Evolutionary conservation across 352 stramenopile genomes (phyloP).

Genomic region (Peronosclerospora sorghi): DNA sequence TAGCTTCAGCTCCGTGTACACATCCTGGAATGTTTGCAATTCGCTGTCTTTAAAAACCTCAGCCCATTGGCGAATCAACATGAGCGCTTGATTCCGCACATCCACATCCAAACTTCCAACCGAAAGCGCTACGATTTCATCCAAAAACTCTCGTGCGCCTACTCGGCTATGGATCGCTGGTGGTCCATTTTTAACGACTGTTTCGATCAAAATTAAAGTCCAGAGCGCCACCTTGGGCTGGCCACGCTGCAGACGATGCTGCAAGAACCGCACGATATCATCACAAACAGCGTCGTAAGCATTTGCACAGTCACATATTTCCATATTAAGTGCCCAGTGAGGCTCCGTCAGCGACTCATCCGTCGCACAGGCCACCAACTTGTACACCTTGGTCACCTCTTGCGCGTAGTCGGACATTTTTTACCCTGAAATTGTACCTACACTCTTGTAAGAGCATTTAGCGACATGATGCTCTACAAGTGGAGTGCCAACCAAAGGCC

Average conservation of each 20-base stretch:
- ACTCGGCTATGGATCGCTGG: conserved; percentile 39
- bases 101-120: conserved; percentile 59
- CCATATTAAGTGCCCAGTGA: conserved; percentile 69
- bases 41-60: conserved; percentile 43
- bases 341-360: conserved; percentile 31
- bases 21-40: conserved; percentile 57
- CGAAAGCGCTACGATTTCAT: conserved; percentile 50
- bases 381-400: conserved; percentile 26
- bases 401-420: conserved; percentile 34
- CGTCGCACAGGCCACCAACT: conserved; percentile 51
- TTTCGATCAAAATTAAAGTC: conserved; percentile 56
- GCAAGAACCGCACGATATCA: conserved; percentile 46
- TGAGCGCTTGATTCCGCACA: conserved; percentile 61
- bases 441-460: neutral
- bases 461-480: conserved; percentile 19
- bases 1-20: conserved; percentile 68
- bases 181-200: conserved; percentile 74
- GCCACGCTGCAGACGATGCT: conserved; percentile 44
- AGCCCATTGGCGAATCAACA: conserved; percentile 77
- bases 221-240: conserved; percentile 33
- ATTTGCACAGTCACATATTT: conserved; percentile 58
- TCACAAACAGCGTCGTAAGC: conserved; percentile 31
- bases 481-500: too few species aligned
- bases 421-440: too few species aligned
- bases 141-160: conserved; percentile 49